Base-by-base conservation (phyloP, 768 basidiomycete species). In the Saitozyma sp. region DNA sequence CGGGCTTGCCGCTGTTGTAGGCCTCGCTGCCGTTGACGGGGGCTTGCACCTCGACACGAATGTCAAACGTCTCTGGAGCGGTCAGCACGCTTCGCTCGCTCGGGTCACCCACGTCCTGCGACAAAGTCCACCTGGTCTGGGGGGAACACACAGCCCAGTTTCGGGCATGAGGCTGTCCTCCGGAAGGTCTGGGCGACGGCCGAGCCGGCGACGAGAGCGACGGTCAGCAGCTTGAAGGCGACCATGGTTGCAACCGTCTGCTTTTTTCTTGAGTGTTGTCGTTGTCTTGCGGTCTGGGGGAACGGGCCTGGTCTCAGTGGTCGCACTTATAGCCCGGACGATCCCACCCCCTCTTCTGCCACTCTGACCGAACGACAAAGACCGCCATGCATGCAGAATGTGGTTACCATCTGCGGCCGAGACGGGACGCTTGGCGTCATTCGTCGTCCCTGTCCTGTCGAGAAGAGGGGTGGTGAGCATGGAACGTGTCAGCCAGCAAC, bases 1-100 rank as follows among this genome's bases (percentile, higher is more conserved):
- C 57, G 14, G 76, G 74, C 3, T 68, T 66, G 54, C 81, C 81
- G 58, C 70, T 66, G 70, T 80, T 79, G 69, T 64, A 81, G 11
- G 80, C 75, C 50, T 77, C 70, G 1, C 78, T 67, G 13, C 81
- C 81, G 67, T 82, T 82, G 8, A 75, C 64, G 17, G 81, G 81
- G 1, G 81, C 81, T 46, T 82, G 81, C 9, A 79, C 70, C 62
- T 77, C 66, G 37, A 69, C 56, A 9, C 66, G 56, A 50, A 70
- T 61, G 52, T 69, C 70, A 45, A 71, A 71, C 2, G 70, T 64
- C 59, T 71, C 68, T 42, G 73, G 75, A 20, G 78, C 69, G 41
- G n/a, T 11, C 45, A 17, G 45, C 13, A 2, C 45, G n/a, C 6
- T 46, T 6, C n/a, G 45, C 45, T 13, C 11, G 45, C 11, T 17